Base-by-base conservation (phyloP, 2,329 filamentous ascomycete genomes). In the Epicoccum nigrum region DNA sequence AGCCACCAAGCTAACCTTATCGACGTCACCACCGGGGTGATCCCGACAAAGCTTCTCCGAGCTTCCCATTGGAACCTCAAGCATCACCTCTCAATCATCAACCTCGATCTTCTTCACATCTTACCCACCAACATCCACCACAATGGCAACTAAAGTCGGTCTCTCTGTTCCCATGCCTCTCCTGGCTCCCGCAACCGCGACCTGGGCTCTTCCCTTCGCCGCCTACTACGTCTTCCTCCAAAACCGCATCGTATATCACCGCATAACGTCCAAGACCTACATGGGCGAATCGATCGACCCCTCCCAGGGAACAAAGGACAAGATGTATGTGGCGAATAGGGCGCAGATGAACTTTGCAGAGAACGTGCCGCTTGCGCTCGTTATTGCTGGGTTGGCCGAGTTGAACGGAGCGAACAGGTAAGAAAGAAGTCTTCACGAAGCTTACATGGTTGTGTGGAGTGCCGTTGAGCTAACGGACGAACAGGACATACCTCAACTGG, bases 291-390 rank as follows among this genome's bases (percentile, higher is more conserved):
- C 39, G 6, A 40, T 38, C 5, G 58, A 64, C 38, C 11, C 43
- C 0, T 45, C 48, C 1, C 28, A 63, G 31, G 60, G 62, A 8
- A 47, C 31, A 17, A 42, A 51, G 8, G 64, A 71, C 45, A 62
- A 68, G 19, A 65, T 79, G 16, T 70, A 69, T 50, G 58, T 76
- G 25, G 68, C 70, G 6, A 63, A 56, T 9, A 70, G 76, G 30
- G 62, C 66, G 21, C 74, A 77, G 46, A 54, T 63, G 23, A 79
- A 78, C 46, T 79, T 77, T 55, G 50, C 72, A 27, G 77, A 79
- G 56, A 77, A 76, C 46, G 74, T 77, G 13, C 75, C 76, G 1
- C 45, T 78, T 7, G 70, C 72, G 4, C 62, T 78, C 21, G 54
- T 68, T 3, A 42, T 77, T 12, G 67, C 72, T 3, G 57, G 71